phyloP scores from a whole-genome alignment of 1,139 yeast species.

The Kodamaea sp. region DNA sequence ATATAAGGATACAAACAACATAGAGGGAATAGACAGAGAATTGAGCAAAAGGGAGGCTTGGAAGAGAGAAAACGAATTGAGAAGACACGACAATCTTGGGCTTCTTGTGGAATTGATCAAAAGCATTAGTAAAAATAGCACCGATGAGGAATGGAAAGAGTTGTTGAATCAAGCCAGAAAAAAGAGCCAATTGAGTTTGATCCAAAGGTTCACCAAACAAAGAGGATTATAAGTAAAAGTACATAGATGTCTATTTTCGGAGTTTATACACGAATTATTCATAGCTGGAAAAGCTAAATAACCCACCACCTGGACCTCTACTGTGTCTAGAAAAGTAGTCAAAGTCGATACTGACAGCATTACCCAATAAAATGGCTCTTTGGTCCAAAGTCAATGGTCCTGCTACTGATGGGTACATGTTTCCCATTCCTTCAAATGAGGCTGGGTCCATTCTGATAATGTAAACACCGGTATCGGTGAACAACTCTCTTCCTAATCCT shows the following conservation, averaged over 20 bases:
- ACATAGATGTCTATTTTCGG: too few species aligned
- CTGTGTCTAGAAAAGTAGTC: conserved; percentile 94
- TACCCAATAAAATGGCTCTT: conserved; percentile 81
- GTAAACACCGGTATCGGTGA: conserved; percentile 94
- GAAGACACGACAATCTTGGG: conserved; percentile 60
- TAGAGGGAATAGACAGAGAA: conserved; percentile 27
- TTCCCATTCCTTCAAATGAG: conserved; percentile 52
- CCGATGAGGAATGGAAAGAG: conserved; percentile 49
- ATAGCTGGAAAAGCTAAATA: conserved; percentile 32
- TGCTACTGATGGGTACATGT: conserved; percentile 40
- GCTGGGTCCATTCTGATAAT: conserved; percentile 80
- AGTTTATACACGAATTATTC: too few species aligned
- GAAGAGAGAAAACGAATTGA: conserved; percentile 44
- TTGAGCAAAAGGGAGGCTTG: conserved; percentile 38
- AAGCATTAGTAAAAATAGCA: conserved; percentile 33
- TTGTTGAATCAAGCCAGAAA: conserved; percentile 34
- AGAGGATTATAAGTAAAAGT: not conserved
- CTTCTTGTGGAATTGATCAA: conserved; percentile 50
- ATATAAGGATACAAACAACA: conserved; percentile 40
- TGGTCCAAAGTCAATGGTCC: conserved; percentile 69
- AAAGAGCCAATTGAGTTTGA: conserved; percentile 17
- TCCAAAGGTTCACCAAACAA: conserved; percentile 8
- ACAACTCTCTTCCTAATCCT: conserved; percentile 87
- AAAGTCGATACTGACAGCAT: conserved; percentile 89
- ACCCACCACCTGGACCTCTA: conserved; percentile 47